Evolutionary conservation across 164 flowering plant species (phyloP).

Genomic region (Stephania yunnanensis): DNA sequence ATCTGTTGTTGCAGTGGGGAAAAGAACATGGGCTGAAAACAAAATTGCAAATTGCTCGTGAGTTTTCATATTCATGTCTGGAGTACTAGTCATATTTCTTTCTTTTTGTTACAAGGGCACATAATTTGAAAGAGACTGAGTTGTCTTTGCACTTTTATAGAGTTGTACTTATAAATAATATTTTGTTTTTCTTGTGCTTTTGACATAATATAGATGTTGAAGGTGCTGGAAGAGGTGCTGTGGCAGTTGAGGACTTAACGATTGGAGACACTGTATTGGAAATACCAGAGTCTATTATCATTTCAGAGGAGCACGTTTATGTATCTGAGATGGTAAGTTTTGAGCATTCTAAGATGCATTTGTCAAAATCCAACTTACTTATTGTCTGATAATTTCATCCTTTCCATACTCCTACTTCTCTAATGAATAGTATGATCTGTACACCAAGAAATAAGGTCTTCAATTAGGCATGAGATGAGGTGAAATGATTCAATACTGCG

Average conservation of each 20-base stretch:
- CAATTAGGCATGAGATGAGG: background rate
- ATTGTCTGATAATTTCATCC: background rate
- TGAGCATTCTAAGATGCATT: background rate
- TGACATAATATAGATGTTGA: slow-evolving; percentile 47
- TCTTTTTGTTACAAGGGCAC: background rate
- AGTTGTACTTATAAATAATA: background rate
- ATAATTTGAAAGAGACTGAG: background rate
- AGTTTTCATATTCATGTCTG: slow-evolving; percentile 22
- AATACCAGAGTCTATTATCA: slow-evolving; percentile 63
- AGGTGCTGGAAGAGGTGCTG: slow-evolving; percentile 81
- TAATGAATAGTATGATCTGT: background rate
- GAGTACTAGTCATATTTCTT: background rate
- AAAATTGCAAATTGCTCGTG: slow-evolving; percentile 60
- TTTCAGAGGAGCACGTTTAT: slow-evolving; percentile 57
- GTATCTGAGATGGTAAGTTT: slow-evolving; percentile 64
- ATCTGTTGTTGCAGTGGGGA: slow-evolving; percentile 55
- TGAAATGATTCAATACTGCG: background rate
- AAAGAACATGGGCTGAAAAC: slow-evolving; percentile 47
- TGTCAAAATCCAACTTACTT: background rate
- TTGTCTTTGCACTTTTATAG: background rate
- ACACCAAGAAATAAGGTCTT: background rate
- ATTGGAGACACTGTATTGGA: slow-evolving; percentile 75
- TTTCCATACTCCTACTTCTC: background rate
- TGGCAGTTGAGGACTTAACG: slow-evolving; percentile 54
- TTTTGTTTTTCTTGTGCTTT: slow-evolving; percentile 1